Conservation (phyloP, 2,329 filamentous ascomycete species). For the Ophiostoma sp. region DNA sequence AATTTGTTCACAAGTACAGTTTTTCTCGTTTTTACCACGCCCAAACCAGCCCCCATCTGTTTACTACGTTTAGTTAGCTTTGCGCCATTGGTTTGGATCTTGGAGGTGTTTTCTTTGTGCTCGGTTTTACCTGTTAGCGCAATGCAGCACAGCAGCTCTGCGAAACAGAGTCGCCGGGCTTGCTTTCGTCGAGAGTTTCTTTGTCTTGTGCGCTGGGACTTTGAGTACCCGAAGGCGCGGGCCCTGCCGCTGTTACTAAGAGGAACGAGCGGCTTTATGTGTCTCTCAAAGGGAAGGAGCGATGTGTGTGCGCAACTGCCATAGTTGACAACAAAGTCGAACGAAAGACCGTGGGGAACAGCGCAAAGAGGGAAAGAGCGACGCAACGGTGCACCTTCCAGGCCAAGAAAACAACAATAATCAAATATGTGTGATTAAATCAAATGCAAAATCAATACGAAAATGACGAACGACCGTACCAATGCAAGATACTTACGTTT, state of each 20-base stretch:
- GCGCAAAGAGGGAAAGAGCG: too few relatives aligned
- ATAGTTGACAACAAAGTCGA: background rate
- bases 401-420: background rate
- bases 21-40: background rate
- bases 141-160: background rate
- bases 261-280: background rate
- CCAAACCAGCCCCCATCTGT: background rate
- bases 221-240: constrained; percentile 15
- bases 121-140: background rate
- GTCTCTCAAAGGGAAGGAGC: background rate
- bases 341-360: background rate
- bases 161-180: background rate
- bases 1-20: background rate
- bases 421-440: background rate
- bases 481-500: too few relatives aligned
- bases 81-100: constrained; percentile 13
- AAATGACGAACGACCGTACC: too few relatives aligned
- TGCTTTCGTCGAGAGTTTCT: background rate
- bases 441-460: background rate
- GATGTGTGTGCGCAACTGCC: background rate
- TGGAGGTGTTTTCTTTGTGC: constrained; percentile 15
- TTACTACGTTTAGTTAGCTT: constrained; percentile 16
- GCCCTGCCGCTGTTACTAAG: constrained; percentile 15
- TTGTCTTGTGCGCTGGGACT: constrained; percentile 7
- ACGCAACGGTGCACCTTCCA: background rate